Evolutionary conservation across 805 yeast species (phyloP).

Genomic region (Metschnikowia lachancei): DNA sequence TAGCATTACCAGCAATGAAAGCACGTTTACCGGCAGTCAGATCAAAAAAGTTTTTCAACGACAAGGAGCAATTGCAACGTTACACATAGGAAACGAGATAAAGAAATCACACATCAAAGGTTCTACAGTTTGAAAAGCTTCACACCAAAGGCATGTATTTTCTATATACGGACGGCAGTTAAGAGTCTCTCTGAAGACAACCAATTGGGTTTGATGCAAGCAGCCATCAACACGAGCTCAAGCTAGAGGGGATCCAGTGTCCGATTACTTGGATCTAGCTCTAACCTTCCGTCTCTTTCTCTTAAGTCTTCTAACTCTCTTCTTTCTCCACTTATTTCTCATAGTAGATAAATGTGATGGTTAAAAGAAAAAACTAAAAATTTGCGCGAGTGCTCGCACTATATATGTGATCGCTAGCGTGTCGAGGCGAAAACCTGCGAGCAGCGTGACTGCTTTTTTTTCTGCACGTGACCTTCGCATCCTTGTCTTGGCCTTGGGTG

Average conservation of each 20-base stretch:
- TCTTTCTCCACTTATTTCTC: constrained; percentile 99
- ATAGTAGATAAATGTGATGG: constrained; percentile 43
- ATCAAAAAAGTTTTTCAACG: no score
- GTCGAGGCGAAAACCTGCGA: constrained; percentile 20
- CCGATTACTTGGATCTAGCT: constrained; percentile 98
- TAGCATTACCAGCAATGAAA: no score
- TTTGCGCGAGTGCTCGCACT: constrained; percentile 23
- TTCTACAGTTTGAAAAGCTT: constrained; percentile 1
- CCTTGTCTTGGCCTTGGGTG: not conserved
- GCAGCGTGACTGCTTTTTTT: constrained; percentile 19
- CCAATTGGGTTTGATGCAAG: not conserved
- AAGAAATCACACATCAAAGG: not conserved
- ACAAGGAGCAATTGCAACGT: no score
- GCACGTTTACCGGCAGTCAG: no score
- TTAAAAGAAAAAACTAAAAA: constrained; percentile 18
- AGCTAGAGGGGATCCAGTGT: constrained; percentile 23
- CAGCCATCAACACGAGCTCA: constrained; percentile 12
- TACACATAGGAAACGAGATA: no score
- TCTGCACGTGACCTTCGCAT: constrained; percentile 11
- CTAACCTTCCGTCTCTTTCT: constrained; percentile 99
- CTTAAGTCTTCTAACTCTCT: constrained; percentile 99
- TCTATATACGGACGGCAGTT: constrained; percentile 20
- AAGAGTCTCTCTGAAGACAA: constrained; percentile 6
- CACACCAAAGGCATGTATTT: constrained; percentile 23
- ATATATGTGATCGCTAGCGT: constrained; percentile 25